These are phyloP conservation scores for Zizania palustris DNA, from an alignment of 202 grass and related monocot genomes.

Conservation along the genomic window DNA sequence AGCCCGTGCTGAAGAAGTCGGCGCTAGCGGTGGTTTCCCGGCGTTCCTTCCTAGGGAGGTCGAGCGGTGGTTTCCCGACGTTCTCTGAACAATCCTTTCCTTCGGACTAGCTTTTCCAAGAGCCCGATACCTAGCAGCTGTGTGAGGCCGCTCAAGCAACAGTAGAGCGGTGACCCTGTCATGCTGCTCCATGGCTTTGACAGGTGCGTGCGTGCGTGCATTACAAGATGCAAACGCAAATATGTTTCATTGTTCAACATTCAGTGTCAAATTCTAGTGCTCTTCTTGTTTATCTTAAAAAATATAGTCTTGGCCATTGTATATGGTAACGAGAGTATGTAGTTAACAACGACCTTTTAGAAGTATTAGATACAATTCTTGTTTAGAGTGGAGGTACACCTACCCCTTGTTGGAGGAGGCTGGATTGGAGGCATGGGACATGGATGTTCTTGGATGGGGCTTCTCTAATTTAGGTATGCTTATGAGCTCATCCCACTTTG, in stretches of 20 bases:
- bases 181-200: conserved; percentile 94
- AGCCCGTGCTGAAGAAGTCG: too few relatives aligned
- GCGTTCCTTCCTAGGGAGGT: conserved; percentile 77
- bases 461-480: conserved; percentile 86
- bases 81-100: conserved; percentile 19
- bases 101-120: conserved; percentile 60
- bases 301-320: background rate
- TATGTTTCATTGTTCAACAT: background rate
- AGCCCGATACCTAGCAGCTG: conserved; percentile 83
- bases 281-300: background rate
- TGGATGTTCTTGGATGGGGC: conserved; percentile 98
- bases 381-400: conserved; percentile 96
- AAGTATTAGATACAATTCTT: conserved; percentile 73
- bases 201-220: conserved; percentile 51
- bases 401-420: conserved; percentile 87
- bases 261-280: background rate
- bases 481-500: background rate
- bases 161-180: conserved; percentile 51
- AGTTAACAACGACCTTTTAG: conserved; percentile 30
- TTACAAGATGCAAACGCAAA: background rate
- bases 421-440: conserved; percentile 81
- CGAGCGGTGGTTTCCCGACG: conserved; percentile 33
- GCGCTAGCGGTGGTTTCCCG: conserved; percentile 50
- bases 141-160: conserved; percentile 77
- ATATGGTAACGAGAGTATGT: background rate